Evolutionary conservation across 2,329 filamentous ascomycete genomes (phyloP).

Genomic region (Dactylellina leptospora): DNA sequence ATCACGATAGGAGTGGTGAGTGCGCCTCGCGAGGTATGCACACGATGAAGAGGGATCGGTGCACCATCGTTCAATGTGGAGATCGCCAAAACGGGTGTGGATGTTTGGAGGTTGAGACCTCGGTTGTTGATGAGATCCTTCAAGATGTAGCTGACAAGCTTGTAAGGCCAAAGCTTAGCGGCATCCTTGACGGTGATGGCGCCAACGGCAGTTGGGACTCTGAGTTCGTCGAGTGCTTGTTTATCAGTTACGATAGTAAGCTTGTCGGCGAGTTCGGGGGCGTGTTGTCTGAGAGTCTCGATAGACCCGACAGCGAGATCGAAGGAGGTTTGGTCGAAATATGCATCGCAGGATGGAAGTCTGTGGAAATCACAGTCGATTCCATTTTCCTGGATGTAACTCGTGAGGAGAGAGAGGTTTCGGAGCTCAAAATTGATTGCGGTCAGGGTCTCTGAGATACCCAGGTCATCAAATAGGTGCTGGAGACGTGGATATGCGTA

Average conservation of each 20-base stretch:
- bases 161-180: conserved; percentile 82
- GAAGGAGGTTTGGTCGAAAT: conserved; percentile 69
- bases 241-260: conserved; percentile 59
- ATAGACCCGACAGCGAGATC: conserved; percentile 66
- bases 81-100: conserved; percentile 68
- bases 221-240: conserved; percentile 62
- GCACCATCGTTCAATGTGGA: conserved; percentile 56
- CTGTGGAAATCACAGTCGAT: conserved; percentile 76
- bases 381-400: conserved; percentile 67
- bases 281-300: conserved; percentile 63
- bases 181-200: conserved; percentile 72
- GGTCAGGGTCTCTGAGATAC: conserved; percentile 53
- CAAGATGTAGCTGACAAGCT: conserved; percentile 77
- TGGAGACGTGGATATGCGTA: conserved; percentile 71
- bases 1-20: conserved; percentile 65
- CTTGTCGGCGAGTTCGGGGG: conserved; percentile 68
- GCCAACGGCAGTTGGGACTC: conserved; percentile 68
- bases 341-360: conserved; percentile 71
- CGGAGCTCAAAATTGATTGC: conserved; percentile 72
- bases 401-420: conserved; percentile 71
- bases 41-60: conserved; percentile 55
- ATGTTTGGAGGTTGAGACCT: conserved; percentile 77
- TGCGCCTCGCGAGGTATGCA: conserved; percentile 66
- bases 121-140: conserved; percentile 66
- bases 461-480: conserved; percentile 58